Conservation (phyloP, 495 filamentous ascomycete genomes). For the Aspergillus heteromorphus region DNA sequence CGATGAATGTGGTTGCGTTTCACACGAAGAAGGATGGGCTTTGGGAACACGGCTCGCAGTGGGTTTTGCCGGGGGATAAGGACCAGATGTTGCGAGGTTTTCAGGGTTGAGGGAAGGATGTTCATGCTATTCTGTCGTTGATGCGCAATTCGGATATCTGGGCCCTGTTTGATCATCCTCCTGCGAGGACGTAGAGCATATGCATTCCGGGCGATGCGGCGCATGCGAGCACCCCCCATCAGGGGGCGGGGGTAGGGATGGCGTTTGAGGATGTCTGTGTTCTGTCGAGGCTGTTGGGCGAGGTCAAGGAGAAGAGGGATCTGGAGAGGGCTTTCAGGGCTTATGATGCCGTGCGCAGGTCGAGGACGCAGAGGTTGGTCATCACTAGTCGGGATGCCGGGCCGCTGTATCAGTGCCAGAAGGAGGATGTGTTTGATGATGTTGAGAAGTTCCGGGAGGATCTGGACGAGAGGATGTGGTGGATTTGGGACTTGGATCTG, state of each 20-base stretch:
- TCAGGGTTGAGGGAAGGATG: constrained; percentile 44
- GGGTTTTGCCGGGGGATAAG: constrained; percentile 52
- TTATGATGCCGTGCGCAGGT: constrained; percentile 55
- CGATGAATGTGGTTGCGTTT: constrained; percentile 55
- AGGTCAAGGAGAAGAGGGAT: constrained; percentile 23
- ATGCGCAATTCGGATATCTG: constrained; percentile 51
- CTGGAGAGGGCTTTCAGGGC: constrained; percentile 48
- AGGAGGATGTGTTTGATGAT: constrained; percentile 39
- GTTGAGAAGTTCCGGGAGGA: constrained; percentile 36
- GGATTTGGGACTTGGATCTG: constrained; percentile 47
- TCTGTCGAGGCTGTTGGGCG: constrained; percentile 50
- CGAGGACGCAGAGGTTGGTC: constrained; percentile 46
- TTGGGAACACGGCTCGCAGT: constrained; percentile 28
- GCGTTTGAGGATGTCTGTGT: constrained; percentile 64
- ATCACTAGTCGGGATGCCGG: constrained; percentile 43
- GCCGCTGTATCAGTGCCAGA: constrained; percentile 36
- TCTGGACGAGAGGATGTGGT: constrained; percentile 39
- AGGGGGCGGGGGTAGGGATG: constrained; percentile 63
- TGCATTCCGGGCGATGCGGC: constrained; percentile 65
- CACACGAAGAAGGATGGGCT: constrained; percentile 43
- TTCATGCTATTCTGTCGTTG: constrained; percentile 25
- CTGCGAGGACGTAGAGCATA: constrained; percentile 49
- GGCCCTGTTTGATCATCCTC: constrained; percentile 60
- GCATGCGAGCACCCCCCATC: constrained; percentile 64
- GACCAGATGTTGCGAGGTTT: constrained; percentile 55